Percentiles rank a stretch among this genome's conserved stretches.
These are phyloP conservation scores for Xylaria sp. DNA, from an alignment of 2,329 filamentous ascomycete genomes.

Conservation along the genomic window DNA sequence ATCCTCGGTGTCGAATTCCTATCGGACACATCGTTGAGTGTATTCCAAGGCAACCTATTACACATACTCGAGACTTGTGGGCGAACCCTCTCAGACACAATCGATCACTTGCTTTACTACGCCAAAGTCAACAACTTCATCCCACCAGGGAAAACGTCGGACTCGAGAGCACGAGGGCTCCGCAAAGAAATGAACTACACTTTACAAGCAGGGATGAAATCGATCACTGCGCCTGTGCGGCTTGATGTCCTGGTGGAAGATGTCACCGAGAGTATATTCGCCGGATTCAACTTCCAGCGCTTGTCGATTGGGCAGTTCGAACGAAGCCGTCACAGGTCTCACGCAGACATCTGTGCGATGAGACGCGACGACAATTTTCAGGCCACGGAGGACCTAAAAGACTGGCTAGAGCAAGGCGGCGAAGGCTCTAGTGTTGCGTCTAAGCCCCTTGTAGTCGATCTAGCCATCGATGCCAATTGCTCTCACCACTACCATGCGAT, in stretches of 20 bases:
- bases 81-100: conserved; percentile 58
- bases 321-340: conserved; percentile 20
- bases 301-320: conserved; percentile 20
- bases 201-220: conserved; percentile 34
- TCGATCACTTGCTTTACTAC: conserved; percentile 59
- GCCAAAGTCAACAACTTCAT: conserved; percentile 57
- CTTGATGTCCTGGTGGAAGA: conserved; percentile 53
- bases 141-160: conserved; percentile 26
- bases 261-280: conserved; percentile 53
- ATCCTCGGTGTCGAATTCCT: conserved; percentile 60
- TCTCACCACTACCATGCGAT: conserved; percentile 61
- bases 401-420: neutral
- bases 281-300: conserved; percentile 48
- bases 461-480: conserved; percentile 54
- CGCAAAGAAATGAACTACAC: conserved; percentile 20
- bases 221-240: conserved; percentile 38
- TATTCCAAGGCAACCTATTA: conserved; percentile 53
- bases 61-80: conserved; percentile 58
- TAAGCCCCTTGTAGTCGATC: conserved; percentile 47
- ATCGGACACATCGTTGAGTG: conserved; percentile 55
- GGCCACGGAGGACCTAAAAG: conserved; percentile 16
- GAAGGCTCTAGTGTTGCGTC: neutral
- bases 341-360: conserved; percentile 17
- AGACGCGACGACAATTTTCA: conserved; percentile 17
- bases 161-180: conserved; percentile 20